These are phyloP conservation scores for Escallonia rubra DNA, from an alignment of 129 eudicot species.

Conservation along the genomic window DNA sequence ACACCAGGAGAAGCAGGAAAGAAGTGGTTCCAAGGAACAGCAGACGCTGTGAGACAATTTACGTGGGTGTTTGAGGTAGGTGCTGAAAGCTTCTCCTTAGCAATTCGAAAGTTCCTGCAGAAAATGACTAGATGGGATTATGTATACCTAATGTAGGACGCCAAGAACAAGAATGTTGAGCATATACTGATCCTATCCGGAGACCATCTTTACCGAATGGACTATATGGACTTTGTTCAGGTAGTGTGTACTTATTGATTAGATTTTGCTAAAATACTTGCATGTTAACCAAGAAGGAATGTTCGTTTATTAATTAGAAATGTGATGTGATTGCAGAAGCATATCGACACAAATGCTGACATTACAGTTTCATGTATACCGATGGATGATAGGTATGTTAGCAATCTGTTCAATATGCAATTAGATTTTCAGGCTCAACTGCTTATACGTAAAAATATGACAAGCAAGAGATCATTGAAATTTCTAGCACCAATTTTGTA, in stretches of 20 bases:
- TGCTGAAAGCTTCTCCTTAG: background rate
- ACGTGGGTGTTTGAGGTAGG: constrained; percentile 82
- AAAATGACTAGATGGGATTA: background rate
- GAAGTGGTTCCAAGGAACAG: constrained; percentile 93
- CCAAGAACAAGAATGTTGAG: constrained; percentile 72
- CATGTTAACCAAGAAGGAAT: background rate
- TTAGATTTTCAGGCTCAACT: too few species aligned
- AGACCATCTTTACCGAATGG: constrained; percentile 87
- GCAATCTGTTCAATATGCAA: background rate
- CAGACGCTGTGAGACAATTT: constrained; percentile 88
- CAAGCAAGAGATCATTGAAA: too few species aligned
- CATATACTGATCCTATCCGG: constrained; percentile 77
- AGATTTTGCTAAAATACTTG: background rate
- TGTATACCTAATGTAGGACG: constrained; percentile 43
- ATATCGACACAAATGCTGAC: constrained; percentile 82
- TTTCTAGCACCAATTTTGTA: too few species aligned
- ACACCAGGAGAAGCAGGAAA: constrained; percentile 92
- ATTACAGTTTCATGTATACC: constrained; percentile 89
- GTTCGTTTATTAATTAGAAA: background rate
- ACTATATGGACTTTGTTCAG: constrained; percentile 94
- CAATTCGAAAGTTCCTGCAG: background rate
- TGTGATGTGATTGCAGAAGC: constrained; percentile 49
- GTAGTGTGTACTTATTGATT: constrained; percentile 17
- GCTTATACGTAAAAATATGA: too few species aligned
- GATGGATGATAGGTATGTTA: constrained; percentile 76